Conservation (phyloP, 306 rosid genomes). For the Begonia fuchsioides region DNA sequence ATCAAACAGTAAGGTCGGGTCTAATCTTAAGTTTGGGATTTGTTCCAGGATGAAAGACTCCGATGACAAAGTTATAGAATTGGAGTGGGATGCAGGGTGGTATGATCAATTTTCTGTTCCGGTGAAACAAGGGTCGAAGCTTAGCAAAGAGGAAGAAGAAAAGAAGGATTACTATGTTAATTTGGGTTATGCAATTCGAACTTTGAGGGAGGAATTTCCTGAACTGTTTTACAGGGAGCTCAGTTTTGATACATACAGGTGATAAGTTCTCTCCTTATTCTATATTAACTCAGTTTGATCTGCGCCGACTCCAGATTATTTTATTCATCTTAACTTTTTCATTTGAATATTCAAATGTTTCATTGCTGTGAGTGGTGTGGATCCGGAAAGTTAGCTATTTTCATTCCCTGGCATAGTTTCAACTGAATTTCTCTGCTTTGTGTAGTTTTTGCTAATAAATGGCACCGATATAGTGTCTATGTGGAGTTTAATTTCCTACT, state of each 20-base stretch:
- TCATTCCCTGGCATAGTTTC: no score
- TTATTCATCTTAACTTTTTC: no score
- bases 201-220: conserved; percentile 68
- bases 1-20: conserved; percentile 14
- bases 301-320: no score
- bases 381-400: no score
- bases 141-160: conserved; percentile 57
- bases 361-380: background rate
- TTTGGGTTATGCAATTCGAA: conserved; percentile 70
- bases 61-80: conserved; percentile 17
- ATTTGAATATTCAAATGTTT: background rate
- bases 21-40: conserved; percentile 21
- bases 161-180: conserved; percentile 65
- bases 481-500: no score
- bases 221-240: conserved; percentile 56
- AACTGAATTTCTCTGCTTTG: no score
- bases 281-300: background rate
- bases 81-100: conserved; percentile 17
- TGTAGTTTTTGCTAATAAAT: no score
- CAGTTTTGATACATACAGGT: conserved; percentile 66
- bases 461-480: no score
- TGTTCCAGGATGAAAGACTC: conserved; percentile 9
- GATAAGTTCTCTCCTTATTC: background rate
- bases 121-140: conserved; percentile 42
- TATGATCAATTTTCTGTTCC: conserved; percentile 56